phyloP scores from a whole-genome alignment of 169 alveolate genomes.

The Plasmodium ovale region DNA sequence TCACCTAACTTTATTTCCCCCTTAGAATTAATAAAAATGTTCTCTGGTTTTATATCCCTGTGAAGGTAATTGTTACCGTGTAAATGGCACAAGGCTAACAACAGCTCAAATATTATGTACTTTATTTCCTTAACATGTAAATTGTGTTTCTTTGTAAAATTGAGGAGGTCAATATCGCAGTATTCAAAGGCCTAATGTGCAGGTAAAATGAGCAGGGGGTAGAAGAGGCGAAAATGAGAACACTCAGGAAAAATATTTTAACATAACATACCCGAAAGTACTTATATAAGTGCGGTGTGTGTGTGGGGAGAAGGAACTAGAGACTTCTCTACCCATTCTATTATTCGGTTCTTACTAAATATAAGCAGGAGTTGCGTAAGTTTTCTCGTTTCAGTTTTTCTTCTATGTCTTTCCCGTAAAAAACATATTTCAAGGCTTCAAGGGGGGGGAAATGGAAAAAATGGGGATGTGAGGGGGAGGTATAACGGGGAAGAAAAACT shows the following conservation, averaged over 20 bases:
- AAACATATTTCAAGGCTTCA: conserved; percentile 38
- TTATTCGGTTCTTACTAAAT: conserved; percentile 28
- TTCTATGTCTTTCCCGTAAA: conserved; percentile 74
- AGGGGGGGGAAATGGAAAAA: not conserved
- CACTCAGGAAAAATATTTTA: not conserved
- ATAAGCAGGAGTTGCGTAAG: conserved; percentile 56
- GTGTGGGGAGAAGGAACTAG: too few species aligned
- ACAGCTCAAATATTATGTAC: conserved; percentile 80
- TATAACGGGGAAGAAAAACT: too few species aligned
- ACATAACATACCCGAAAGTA: not conserved
- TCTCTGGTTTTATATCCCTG: conserved; percentile 85
- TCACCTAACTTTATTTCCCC: conserved; percentile 84
- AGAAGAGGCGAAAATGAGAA: not conserved
- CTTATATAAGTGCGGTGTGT: not conserved
- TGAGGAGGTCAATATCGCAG: conserved; percentile 49
- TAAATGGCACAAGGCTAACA: conserved; percentile 76
- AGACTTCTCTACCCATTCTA: too few species aligned
- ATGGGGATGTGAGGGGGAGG: not conserved
- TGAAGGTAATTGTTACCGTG: conserved; percentile 81
- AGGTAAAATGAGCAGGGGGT: not conserved
- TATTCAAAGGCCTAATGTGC: conserved; percentile 47
- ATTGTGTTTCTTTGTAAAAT: conserved; percentile 33
- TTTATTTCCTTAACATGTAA: conserved; percentile 77
- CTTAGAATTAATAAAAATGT: conserved; percentile 78
- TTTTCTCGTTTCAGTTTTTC: conserved; percentile 46